Base-by-base conservation (phyloP, 2,329 filamentous ascomycete species). In the Sarocladiaceae sp. region DNA sequence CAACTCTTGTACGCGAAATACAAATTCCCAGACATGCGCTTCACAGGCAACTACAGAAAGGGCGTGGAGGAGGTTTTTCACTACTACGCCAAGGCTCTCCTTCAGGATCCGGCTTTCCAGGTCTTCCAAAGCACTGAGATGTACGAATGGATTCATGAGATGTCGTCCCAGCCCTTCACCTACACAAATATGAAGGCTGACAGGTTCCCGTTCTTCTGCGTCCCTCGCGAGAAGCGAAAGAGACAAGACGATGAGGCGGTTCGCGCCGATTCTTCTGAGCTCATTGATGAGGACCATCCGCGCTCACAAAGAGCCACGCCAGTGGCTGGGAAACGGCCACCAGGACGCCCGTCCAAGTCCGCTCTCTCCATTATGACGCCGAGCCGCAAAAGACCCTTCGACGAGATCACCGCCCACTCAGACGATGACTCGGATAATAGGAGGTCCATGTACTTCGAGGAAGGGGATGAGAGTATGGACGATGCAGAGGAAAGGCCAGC, bases 321-420 rank as follows among this genome's bases (percentile, higher is more conserved):
- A 21, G 31, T 39, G 51, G 51, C 26, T 27, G 6, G 43, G 31
- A 16, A 24, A 13, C 33, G 20, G 16, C 60, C 63, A 34, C 60
- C 59, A 13, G 68, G 67, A 10, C 59, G 55, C 11, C 60, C 64
- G 12, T 69, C 69, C 20, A 73, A 64, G 33, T 70, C 72, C 4
- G 61, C 58, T 16, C 58, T 77, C 21, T 67, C 73, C 3, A 63
- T 67, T 13, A 60, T 61, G 1, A 54, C 62, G 0, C 57, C 60
- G 12, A 60, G 65, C 6, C 70, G 68, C 50, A 77, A 76, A 48
- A 67, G 73, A 9, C 52, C 60, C n/a, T 61, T 59, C 18, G 56
- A 60, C 3, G 59, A 63, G 19, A 51, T 67, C 7, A 66, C 66
- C 11, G 61, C 59, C 40, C 68, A 66, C 13, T 59, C 61, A n/a